Evolutionary conservation across 2,329 filamentous ascomycete genomes (phyloP).

Genomic region (Diaporthe sp.): DNA sequence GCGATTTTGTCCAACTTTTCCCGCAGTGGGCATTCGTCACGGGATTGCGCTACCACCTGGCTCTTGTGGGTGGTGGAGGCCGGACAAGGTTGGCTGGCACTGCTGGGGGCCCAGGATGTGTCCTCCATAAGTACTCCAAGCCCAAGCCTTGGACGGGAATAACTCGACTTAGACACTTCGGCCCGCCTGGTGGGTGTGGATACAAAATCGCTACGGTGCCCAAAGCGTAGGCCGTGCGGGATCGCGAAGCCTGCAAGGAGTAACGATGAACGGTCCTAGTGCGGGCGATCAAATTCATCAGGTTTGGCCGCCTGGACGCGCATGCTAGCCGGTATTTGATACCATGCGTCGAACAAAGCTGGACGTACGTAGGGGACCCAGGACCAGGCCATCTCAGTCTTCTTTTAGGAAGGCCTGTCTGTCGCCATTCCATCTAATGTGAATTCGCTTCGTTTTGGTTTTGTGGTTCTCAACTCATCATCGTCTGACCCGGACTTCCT

Average conservation of each 20-base stretch:
- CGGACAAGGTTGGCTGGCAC: background rate
- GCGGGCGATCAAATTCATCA: background rate
- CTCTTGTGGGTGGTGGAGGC: no score
- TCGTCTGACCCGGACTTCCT: background rate
- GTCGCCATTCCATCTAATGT: background rate
- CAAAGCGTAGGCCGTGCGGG: constrained; percentile 9
- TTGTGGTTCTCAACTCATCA: background rate
- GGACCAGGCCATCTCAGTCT: background rate
- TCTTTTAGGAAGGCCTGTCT: background rate
- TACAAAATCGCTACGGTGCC: background rate
- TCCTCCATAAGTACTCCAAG: background rate
- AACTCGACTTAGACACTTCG: background rate
- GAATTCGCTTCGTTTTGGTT: background rate
- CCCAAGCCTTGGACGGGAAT: background rate
- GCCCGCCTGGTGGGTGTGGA: background rate
- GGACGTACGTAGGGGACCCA: background rate
- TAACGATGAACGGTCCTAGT: background rate
- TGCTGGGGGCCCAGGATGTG: background rate
- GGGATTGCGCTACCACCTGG: background rate
- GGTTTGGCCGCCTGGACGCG: background rate
- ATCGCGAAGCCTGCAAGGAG: background rate
- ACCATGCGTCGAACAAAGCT: background rate
- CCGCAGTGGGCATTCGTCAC: background rate
- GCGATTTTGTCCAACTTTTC: background rate
- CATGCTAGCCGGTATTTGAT: background rate